These are phyloP conservation scores for Rozella allomycis DNA, from an alignment of 371 early-diverging fungal genomes.

Conservation along the genomic window DNA sequence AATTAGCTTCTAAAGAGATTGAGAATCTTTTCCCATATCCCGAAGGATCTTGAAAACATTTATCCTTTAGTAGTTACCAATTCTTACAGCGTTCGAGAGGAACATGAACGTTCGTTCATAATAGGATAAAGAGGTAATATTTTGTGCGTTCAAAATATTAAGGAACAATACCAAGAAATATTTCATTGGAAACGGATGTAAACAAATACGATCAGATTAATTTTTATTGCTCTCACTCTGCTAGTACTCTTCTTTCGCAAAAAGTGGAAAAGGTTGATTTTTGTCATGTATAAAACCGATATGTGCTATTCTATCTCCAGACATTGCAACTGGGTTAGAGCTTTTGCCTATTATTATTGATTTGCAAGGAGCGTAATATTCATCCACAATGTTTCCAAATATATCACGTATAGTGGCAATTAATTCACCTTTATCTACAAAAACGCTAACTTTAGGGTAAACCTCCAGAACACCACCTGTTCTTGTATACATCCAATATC, in stretches of 20 bases:
- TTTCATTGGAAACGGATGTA: no score
- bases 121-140: no score
- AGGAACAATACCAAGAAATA: no score
- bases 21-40: no score
- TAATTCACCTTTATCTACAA: conserved; percentile 57
- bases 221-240: no score
- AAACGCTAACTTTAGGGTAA: conserved; percentile 60
- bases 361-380: conserved; percentile 46
- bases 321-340: conserved; percentile 32
- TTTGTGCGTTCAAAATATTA: no score
- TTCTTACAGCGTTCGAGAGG: no score
- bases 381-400: conserved; percentile 72
- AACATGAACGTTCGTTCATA: no score
- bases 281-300: conserved; percentile 22
- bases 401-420: conserved; percentile 77
- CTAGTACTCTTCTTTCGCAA: conserved; percentile 28
- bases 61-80: no score
- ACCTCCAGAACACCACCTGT: conserved; percentile 59
- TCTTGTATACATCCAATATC: conserved; percentile 30
- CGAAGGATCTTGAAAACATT: no score
- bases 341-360: conserved; percentile 22
- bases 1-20: no score
- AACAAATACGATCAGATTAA: no score
- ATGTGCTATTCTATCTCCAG: conserved; percentile 27
- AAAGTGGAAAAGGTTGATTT: conserved; percentile 15